Evolutionary conservation across 306 rosid species (phyloP), one percentile per base, ranked within the genome.

Genomic region (Acacia crassicarpa): DNA sequence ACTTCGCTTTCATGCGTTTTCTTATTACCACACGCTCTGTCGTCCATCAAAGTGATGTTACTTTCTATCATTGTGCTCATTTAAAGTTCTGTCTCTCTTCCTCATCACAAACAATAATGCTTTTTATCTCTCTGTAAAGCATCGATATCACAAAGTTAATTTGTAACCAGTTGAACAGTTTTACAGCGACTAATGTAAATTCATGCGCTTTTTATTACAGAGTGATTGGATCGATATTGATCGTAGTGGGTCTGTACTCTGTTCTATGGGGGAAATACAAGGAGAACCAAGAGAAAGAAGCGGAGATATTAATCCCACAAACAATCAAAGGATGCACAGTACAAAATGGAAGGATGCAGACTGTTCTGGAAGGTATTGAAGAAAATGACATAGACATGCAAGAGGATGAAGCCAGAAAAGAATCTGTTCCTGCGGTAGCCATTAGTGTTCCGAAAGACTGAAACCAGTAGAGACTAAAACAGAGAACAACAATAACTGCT

Each of bases 201-300:
- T 58, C 41, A 25, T 78, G 23, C 15, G 0, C 4, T 4, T 80
- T 15, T 75, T 9, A 38, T 40, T 81, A 25, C 90, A 94, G 98
- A 35, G 63, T 91, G 62, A 38, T 90, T 78, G 98, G 98, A 49
- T 94, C 95, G 13, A 71, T 84, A 58, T 76, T 94, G 23, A 94
- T 94, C 6, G 97, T 94, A 59, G 81, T 83, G 75, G 98, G 98
- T 67, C 94, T 92, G 11, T 94, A 94, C 90, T 84, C 93, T 2
- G 98, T 94, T 88, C 87, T 94, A 15, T 94, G 98, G 98, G 98
- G 97, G 0, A 92, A 94, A 84, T 83, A 90, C 87, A 94, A 89
- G 76, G 98, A 94, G 72, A 70, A 79, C 88, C 87, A 91, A 82
- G 97, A 93, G 81, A 83, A 83, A 49, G 91, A 87, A 74, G 88